Percentiles rank a stretch among this genome's conserved stretches.
These are phyloP conservation scores for Mortierella claussenii DNA, from an alignment of 192 early-diverging fungal genomes.

Conservation along the genomic window DNA sequence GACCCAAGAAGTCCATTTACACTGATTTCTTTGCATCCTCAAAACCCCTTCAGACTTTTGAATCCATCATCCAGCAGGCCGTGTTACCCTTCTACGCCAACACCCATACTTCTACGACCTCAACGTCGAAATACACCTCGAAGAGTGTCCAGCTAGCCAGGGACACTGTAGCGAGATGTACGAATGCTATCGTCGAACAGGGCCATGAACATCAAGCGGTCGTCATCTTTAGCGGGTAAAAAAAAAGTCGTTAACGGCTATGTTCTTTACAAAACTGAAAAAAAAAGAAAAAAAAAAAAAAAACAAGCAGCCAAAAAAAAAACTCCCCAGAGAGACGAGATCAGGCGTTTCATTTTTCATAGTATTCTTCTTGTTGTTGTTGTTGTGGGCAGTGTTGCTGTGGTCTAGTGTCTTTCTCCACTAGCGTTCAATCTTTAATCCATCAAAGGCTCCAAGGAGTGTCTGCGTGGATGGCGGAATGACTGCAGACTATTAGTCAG, in stretches of 20 bases:
- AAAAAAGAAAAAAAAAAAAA: too few species aligned
- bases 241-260: too few species aligned
- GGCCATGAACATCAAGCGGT: slow-evolving; percentile 35
- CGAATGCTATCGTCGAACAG: slow-evolving; percentile 12
- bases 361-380: neutral
- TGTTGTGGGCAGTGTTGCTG: too few species aligned
- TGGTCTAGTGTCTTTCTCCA: too few species aligned
- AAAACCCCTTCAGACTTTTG: slow-evolving; percentile 22
- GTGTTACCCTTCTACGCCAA: slow-evolving; percentile 41
- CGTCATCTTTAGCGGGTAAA: slow-evolving; percentile 40
- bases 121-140: slow-evolving; percentile 24
- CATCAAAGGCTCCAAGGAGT: too few species aligned
- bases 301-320: too few species aligned
- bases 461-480: too few species aligned
- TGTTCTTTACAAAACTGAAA: too few species aligned
- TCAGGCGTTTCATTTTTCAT: neutral
- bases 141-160: slow-evolving; percentile 17
- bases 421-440: too few species aligned
- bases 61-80: slow-evolving; percentile 20
- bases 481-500: too few species aligned
- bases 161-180: slow-evolving; percentile 28
- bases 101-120: slow-evolving; percentile 41
- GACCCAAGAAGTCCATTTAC: slow-evolving; percentile 40
- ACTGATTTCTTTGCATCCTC: slow-evolving; percentile 45
- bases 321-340: too few species aligned